Conservation (phyloP, 2,329 filamentous ascomycete genomes). For the Hypoxylon sp. region DNA sequence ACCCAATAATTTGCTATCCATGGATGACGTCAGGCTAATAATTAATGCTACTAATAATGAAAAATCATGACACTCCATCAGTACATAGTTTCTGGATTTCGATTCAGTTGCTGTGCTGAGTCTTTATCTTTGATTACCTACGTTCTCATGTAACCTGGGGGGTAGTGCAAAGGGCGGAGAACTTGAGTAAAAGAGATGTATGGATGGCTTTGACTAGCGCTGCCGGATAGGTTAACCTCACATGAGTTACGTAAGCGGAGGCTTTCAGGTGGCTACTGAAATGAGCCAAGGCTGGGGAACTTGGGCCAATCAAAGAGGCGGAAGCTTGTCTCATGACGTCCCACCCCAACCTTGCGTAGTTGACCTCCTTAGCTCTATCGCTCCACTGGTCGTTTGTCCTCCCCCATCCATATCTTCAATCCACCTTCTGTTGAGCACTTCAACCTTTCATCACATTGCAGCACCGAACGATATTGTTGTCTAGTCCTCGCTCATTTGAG, state of each 20-base stretch:
- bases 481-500: slow-evolving; percentile 3
- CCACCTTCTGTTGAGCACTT: slow-evolving; percentile 35
- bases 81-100: background rate
- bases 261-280: slow-evolving; percentile 26
- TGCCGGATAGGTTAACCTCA: too few relatives aligned
- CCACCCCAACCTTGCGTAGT: slow-evolving; percentile 39
- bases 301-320: slow-evolving; percentile 29
- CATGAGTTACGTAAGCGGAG: slow-evolving; percentile 25
- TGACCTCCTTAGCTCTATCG: slow-evolving; percentile 29
- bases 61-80: slow-evolving; percentile 9
- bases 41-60: slow-evolving; percentile 27
- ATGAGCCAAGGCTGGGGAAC: slow-evolving; percentile 35
- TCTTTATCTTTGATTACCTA: background rate
- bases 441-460: slow-evolving; percentile 17
- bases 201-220: too few relatives aligned
- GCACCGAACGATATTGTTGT: slow-evolving; percentile 8
- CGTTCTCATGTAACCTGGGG: background rate
- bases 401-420: slow-evolving; percentile 36
- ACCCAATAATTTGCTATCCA: slow-evolving; percentile 29
- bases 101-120: background rate
- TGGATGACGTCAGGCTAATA: slow-evolving; percentile 28
- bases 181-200: background rate
- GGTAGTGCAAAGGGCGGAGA: background rate
- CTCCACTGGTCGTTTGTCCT: slow-evolving; percentile 19
- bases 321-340: slow-evolving; percentile 40